Evolutionary conservation across 495 filamentous ascomycete genomes (phyloP), one percentile per base, ranked within the genome.

Genomic region (Thozetella sp.): DNA sequence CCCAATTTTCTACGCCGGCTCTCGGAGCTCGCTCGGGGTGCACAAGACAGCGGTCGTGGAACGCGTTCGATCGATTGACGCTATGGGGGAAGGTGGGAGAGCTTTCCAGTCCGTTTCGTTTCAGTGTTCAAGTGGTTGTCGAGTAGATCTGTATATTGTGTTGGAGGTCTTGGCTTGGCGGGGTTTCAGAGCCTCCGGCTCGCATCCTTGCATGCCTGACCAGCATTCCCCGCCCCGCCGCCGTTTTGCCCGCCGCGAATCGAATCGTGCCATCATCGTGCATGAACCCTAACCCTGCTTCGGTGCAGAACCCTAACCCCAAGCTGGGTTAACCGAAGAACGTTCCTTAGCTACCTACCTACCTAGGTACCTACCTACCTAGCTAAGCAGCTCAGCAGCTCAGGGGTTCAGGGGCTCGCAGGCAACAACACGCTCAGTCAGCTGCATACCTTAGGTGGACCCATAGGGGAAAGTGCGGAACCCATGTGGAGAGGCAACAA

Each of bases 131-230:
- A n/a, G 9, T 20, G 43, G 9, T 48, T 48, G 43, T 48, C 43
- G n/a, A 48, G 43, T n/a, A 48, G 43, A 11, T 13, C 10, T n/a
- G 43, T 9, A 48, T 13, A 10, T 19, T 48, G 43, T 48, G 43
- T 20, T 48, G 6, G 30, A 37, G 43, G 43, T 9, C 43, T 48
- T 48, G 43, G 43, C 43, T 48, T 48, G 43, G 43, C 43, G 43
- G 43, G 43, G 43, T 48, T 48, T 48, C 43, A 48, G 43, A 48
- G 43, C 43, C 12, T 9, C 43, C 20, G 43, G 43, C 43, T 15
- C n/a, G 43, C 43, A 48, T 48, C 43, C 43, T 48, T 48, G 43
- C 43, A 48, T 48, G 43, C 43, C 43, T 48, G n/a, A 20, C 30
- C 43, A 48, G 43, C n/a, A 10, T 13, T 48, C 43, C 43, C 43